phyloP scores from a whole-genome alignment of 2,329 filamentous ascomycete species.

The Nemania diffusa region DNA sequence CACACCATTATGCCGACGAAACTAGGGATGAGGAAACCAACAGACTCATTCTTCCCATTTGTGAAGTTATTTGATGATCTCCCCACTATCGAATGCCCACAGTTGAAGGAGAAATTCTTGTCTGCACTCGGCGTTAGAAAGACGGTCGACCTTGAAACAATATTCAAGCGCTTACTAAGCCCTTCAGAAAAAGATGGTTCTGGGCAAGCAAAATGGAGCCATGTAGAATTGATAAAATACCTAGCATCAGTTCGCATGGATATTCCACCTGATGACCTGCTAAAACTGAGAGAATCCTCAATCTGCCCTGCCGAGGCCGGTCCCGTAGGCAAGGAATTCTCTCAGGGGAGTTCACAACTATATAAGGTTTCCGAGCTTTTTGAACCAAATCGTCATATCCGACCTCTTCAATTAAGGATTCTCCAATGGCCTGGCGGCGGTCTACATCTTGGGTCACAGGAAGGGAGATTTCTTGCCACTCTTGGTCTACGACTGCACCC shows the following conservation, averaged over 20 bases:
- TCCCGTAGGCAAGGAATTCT: conserved; percentile 64
- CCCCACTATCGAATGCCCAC: conserved; percentile 80
- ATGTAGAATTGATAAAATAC: conserved; percentile 94
- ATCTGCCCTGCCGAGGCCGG: conserved; percentile 84
- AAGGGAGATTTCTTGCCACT: conserved; percentile 77
- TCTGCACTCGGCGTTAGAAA: conserved; percentile 87
- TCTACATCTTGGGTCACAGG: conserved; percentile 71
- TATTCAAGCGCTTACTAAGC: conserved; percentile 85
- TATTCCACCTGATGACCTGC: conserved; percentile 84
- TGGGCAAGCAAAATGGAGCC: conserved; percentile 78
- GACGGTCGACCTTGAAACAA: conserved; percentile 92
- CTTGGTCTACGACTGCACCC: conserved; percentile 82
- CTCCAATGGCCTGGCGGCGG: conserved; percentile 83
- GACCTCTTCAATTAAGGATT: conserved; percentile 77
- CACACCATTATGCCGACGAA: conserved; percentile 89
- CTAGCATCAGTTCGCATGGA: conserved; percentile 89
- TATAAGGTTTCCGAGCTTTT: conserved; percentile 84
- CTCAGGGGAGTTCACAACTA: conserved; percentile 61
- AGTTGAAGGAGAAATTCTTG: conserved; percentile 91
- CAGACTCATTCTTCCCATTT: conserved; percentile 90
- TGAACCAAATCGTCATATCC: conserved; percentile 78
- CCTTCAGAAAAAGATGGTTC: conserved; percentile 61
- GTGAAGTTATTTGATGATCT: conserved; percentile 96
- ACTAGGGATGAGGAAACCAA: conserved; percentile 84
- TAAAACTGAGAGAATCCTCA: conserved; percentile 77